A percentile compares a stretch with the other conserved stretches of the same genome.
phyloP scores from a whole-genome alignment of 2,329 filamentous ascomycete genomes.

The Pestalotiopsis fici region DNA sequence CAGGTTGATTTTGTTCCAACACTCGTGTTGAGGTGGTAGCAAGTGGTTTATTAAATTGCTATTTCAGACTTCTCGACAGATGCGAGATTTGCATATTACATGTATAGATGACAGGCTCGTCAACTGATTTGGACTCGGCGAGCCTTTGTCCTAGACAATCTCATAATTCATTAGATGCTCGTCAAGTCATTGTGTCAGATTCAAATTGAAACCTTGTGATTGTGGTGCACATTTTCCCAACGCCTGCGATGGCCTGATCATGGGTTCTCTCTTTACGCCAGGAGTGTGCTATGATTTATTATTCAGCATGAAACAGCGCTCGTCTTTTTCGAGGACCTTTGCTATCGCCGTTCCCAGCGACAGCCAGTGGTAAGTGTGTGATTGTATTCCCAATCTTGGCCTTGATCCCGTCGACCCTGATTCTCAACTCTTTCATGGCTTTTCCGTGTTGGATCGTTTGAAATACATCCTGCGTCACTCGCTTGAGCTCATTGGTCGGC shows the following conservation, averaged over 20 bases:
- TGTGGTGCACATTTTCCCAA: too few relatives aligned
- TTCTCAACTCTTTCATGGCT: conserved; percentile 39
- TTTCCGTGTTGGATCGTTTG: conserved; percentile 18
- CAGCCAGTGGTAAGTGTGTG: conserved; percentile 44
- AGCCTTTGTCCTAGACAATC: background rate
- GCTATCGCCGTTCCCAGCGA: background rate
- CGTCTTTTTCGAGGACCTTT: background rate
- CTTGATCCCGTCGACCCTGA: conserved; percentile 66
- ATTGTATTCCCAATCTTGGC: conserved; percentile 75
- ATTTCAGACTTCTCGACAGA: background rate
- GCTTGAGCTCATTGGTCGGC: conserved; percentile 45
- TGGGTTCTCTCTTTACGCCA: background rate
- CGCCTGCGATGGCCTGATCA: too few relatives aligned
- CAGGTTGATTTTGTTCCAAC: background rate
- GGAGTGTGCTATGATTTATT: background rate
- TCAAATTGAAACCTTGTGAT: too few relatives aligned
- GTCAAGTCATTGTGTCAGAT: too few relatives aligned
- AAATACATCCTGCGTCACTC: conserved; percentile 35
- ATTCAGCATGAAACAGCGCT: background rate
- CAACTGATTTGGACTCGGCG: background rate
- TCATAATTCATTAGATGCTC: background rate
- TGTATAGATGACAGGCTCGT: background rate
- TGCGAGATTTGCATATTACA: background rate
- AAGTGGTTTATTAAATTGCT: background rate
- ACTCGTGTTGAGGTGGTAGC: background rate